A percentile compares a stretch with the other conserved stretches of the same genome.
Conservation (phyloP, 345 rosid species). For the Eucalyptus virginea region DNA sequence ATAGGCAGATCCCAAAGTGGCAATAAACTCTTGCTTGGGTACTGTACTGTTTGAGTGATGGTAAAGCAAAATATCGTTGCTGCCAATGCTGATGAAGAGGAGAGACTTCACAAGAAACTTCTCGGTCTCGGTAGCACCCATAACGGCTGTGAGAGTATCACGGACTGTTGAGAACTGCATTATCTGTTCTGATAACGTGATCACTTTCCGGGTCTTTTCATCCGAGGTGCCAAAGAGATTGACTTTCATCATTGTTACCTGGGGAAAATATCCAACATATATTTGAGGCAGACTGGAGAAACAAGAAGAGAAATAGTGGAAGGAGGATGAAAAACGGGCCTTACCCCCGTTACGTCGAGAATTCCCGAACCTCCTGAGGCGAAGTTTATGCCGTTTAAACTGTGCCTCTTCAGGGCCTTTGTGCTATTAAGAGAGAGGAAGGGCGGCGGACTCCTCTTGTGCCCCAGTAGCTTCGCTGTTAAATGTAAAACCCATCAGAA, state of each 20-base stretch:
- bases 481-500: not conserved
- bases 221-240: not conserved
- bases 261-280: not conserved
- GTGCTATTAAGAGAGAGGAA: conserved; percentile 14
- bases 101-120: conserved; percentile 15
- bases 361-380: conserved; percentile 52
- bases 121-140: conserved; percentile 7
- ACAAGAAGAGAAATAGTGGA: not conserved
- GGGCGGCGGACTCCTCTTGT: conserved; percentile 34
- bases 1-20: conserved; percentile 11
- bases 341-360: conserved; percentile 17
- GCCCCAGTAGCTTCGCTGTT: conserved; percentile 28
- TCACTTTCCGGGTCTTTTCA: not conserved
- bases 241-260: not conserved
- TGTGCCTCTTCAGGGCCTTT: not conserved
- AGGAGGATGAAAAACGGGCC: not conserved
- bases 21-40: conserved; percentile 15
- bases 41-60: not conserved
- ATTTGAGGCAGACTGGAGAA: not conserved
- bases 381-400: conserved; percentile 31
- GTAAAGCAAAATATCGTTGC: conserved; percentile 32
- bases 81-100: conserved; percentile 42
- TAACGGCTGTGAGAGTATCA: not conserved
- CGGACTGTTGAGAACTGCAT: conserved; percentile 9
- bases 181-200: conserved; percentile 24